These are phyloP conservation scores for Ceratocystis lukuohia DNA, from an alignment of 2,329 filamentous ascomycete genomes.

Conservation along the genomic window DNA sequence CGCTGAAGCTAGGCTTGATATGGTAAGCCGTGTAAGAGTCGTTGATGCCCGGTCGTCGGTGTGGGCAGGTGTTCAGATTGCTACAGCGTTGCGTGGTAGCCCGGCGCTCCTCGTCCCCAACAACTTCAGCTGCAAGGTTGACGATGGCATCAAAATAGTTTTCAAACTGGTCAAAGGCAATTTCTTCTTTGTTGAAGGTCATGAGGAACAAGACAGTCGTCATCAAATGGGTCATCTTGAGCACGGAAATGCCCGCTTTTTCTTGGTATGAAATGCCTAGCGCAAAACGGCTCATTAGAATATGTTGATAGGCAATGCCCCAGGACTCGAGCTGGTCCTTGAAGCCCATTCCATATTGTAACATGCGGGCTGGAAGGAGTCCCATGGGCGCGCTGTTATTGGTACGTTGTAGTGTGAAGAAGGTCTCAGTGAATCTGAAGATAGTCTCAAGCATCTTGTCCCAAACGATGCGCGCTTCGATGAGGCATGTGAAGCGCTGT, in stretches of 20 bases:
- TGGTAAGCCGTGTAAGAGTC: slow-evolving; percentile 35
- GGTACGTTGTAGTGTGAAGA: slow-evolving; percentile 32
- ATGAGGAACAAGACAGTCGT: slow-evolving; percentile 43
- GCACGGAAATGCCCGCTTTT: slow-evolving; percentile 45
- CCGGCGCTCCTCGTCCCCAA: slow-evolving; percentile 42
- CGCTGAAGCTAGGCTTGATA: slow-evolving; percentile 49
- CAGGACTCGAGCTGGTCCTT: slow-evolving; percentile 40
- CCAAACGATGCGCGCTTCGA: slow-evolving; percentile 43
- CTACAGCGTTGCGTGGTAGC: slow-evolving; percentile 36
- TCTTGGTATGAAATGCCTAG: slow-evolving; percentile 40
- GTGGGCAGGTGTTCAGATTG: slow-evolving; percentile 32
- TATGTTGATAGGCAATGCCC: slow-evolving; percentile 42
- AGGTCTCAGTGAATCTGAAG: slow-evolving; percentile 44
- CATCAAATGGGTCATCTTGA: slow-evolving; percentile 51
- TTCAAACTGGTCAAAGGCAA: slow-evolving; percentile 43
- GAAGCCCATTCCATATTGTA: slow-evolving; percentile 36
- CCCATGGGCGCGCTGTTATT: slow-evolving; percentile 39
- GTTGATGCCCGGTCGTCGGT: slow-evolving; percentile 28
- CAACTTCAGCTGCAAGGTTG: slow-evolving; percentile 43
- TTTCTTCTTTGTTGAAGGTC: slow-evolving; percentile 46
- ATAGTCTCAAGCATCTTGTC: slow-evolving; percentile 44
- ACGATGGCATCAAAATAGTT: slow-evolving; percentile 42
- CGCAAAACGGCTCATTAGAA: slow-evolving; percentile 37
- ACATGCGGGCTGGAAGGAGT: slow-evolving; percentile 37
- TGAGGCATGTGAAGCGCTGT: slow-evolving; percentile 34